These are phyloP conservation scores for Patellifolia procumbens DNA, from an alignment of 179 eudicot species.

Conservation along the genomic window DNA sequence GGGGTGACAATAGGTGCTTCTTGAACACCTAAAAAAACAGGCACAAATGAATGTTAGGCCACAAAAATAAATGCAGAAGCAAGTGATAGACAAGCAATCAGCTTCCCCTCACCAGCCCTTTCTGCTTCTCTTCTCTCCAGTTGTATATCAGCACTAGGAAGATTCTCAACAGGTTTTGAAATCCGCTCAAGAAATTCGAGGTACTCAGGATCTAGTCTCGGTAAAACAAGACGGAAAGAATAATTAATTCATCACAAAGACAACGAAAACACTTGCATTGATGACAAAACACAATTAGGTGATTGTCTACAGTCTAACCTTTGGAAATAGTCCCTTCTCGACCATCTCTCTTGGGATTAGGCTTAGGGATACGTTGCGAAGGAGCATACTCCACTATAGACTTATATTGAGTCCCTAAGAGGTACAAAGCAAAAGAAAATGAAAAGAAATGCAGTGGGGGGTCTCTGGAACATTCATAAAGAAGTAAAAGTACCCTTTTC, in stretches of 20 bases:
- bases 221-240: slow-evolving; percentile 4
- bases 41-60: not conserved
- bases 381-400: slow-evolving; percentile 90
- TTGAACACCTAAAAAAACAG: slow-evolving; percentile 52
- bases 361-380: slow-evolving; percentile 84
- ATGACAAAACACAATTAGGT: not conserved
- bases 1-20: slow-evolving; percentile 85
- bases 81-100: not conserved
- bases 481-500: slow-evolving; percentile 68
- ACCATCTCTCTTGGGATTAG: slow-evolving; percentile 79
- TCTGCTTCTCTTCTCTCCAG: slow-evolving; percentile 93
- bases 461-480: not conserved
- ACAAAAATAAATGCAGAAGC: not conserved
- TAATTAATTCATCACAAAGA: not conserved
- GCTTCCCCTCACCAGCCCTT: slow-evolving; percentile 62
- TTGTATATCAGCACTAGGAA: slow-evolving; percentile 97
- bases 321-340: slow-evolving; percentile 85
- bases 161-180: slow-evolving; percentile 85
- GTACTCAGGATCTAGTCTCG: slow-evolving; percentile 68
- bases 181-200: slow-evolving; percentile 79
- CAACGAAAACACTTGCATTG: too few species aligned
- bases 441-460: not conserved
- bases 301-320: slow-evolving; percentile 43
- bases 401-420: slow-evolving; percentile 71
- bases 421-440: not conserved